Percentiles rank a stretch among this genome's conserved stretches.
These are phyloP conservation scores for Xylaria scruposa DNA, from an alignment of 495 filamentous ascomycete species.

Conservation along the genomic window DNA sequence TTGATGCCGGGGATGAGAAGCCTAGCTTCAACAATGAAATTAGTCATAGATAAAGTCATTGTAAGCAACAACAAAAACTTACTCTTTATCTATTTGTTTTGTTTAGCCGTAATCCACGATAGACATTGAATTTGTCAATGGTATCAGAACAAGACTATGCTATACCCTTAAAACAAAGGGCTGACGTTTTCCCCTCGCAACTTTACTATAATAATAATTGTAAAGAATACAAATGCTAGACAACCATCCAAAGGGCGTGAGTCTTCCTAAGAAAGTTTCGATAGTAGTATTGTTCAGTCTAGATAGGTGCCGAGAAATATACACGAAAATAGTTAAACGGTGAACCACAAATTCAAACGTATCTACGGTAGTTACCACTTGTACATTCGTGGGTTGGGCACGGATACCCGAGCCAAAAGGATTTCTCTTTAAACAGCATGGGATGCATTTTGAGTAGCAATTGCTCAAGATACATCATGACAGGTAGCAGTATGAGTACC, in stretches of 20 bases:
- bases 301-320: not conserved
- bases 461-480: no score
- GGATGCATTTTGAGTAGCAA: no score
- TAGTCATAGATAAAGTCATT: not conserved
- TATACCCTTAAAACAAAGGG: not conserved
- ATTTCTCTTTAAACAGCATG: no score
- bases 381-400: no score
- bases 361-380: no score
- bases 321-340: not conserved
- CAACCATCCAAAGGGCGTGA: not conserved
- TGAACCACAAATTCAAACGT: not conserved
- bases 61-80: not conserved
- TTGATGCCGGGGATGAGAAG: not conserved
- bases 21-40: not conserved
- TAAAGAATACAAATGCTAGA: not conserved
- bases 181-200: not conserved
- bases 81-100: not conserved
- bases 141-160: not conserved
- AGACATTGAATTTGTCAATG: not conserved
- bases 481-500: no score
- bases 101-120: not conserved
- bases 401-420: no score
- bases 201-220: not conserved
- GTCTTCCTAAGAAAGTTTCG: not conserved
- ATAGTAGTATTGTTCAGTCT: not conserved